Percentiles rank a stretch among this genome's conserved stretches.
phyloP scores from a whole-genome alignment of 1,139 yeast genomes.

The Eremothecium sinecaudum region DNA sequence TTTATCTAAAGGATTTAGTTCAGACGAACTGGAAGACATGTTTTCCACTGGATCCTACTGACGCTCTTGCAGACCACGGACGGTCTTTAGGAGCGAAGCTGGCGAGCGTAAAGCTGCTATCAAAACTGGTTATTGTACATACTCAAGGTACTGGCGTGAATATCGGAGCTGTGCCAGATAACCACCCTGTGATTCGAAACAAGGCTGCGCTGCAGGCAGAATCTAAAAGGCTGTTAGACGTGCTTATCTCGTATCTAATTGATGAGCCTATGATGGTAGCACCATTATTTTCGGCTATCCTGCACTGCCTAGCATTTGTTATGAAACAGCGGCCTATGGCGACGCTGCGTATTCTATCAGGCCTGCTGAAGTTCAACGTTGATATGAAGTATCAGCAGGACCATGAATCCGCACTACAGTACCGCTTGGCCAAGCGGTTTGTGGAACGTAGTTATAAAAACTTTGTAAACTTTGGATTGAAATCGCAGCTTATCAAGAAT shows the following conservation, averaged over 20 bases:
- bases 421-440: slow-evolving; percentile 37
- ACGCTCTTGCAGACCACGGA: slow-evolving; percentile 33
- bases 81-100: slow-evolving; percentile 51
- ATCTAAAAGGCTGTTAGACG: slow-evolving; percentile 59
- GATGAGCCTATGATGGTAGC: slow-evolving; percentile 47
- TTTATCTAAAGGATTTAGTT: slow-evolving; percentile 28
- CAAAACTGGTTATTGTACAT: slow-evolving; percentile 63
- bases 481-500: slow-evolving; percentile 29
- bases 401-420: slow-evolving; percentile 31
- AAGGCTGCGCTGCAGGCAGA: slow-evolving; percentile 55
- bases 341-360: slow-evolving; percentile 36
- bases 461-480: slow-evolving; percentile 38
- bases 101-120: slow-evolving; percentile 63
- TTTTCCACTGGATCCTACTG: slow-evolving; percentile 35
- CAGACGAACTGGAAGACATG: slow-evolving; percentile 30
- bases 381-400: slow-evolving; percentile 34
- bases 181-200: slow-evolving; percentile 58
- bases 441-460: slow-evolving; percentile 41
- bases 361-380: slow-evolving; percentile 36
- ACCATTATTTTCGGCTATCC: slow-evolving; percentile 46
- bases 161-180: slow-evolving; percentile 47
- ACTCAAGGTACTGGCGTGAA: slow-evolving; percentile 42
- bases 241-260: slow-evolving; percentile 46
- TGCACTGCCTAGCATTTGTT: slow-evolving; percentile 44
- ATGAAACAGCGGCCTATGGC: slow-evolving; percentile 51